These are phyloP conservation scores for Phytopythium helicoides DNA, from an alignment of 352 stramenopile species.

Conservation along the genomic window DNA sequence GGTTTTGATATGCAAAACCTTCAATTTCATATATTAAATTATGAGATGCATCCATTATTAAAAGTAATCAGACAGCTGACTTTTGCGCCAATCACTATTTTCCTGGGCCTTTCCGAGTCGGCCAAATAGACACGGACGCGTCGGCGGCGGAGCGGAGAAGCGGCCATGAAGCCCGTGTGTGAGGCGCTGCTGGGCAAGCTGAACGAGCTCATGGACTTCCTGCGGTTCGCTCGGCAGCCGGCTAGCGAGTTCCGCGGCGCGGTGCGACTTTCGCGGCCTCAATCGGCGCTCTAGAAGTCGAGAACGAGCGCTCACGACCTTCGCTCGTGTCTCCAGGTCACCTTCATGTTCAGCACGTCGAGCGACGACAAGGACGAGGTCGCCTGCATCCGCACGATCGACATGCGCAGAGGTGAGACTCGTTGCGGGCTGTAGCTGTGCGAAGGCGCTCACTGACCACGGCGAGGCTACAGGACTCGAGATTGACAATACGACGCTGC, in stretches of 20 bases:
- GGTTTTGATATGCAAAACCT: no score
- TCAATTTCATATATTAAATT: no score
- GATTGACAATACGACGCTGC: constrained; percentile 47
- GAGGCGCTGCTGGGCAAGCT: constrained; percentile 75
- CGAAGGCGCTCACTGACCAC: not conserved
- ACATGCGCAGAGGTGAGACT: constrained; percentile 76
- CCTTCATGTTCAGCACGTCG: constrained; percentile 72
- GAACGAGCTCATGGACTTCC: constrained; percentile 84
- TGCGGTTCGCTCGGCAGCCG: constrained; percentile 56
- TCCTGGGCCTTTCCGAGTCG: not conserved
- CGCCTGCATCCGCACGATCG: constrained; percentile 70
- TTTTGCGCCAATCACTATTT: no score
- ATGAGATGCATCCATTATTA: no score
- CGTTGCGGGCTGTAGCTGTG: not conserved
- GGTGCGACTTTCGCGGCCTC: constrained; percentile 25
- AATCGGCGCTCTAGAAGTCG: constrained; percentile 5
- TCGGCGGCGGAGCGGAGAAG: not conserved
- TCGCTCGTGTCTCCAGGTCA: constrained; percentile 39
- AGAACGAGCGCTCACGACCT: not conserved
- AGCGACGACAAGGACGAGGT: constrained; percentile 38
- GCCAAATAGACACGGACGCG: not conserved
- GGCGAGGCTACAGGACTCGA: constrained; percentile 54
- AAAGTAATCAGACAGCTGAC: no score
- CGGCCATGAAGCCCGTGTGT: constrained; percentile 40
- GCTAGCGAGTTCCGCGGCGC: constrained; percentile 51